Evolutionary conservation across 2,329 filamentous ascomycete genomes (phyloP).

Genomic region (Thelonectria olida): DNA sequence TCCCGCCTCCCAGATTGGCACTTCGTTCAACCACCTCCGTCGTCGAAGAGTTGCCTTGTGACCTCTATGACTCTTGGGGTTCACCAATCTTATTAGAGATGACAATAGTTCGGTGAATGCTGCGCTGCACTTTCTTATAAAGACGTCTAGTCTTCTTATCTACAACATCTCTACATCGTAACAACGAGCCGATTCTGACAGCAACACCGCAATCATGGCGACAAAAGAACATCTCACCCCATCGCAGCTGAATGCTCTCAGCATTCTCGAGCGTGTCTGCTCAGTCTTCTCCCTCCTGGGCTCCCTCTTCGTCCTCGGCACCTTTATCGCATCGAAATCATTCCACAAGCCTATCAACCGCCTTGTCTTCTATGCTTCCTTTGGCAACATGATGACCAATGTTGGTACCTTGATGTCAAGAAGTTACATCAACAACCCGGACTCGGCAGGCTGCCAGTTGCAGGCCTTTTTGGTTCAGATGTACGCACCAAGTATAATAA

Average conservation of each 20-base stretch:
- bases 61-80: neutral
- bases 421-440: constrained; percentile 60
- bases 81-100: constrained; percentile 8
- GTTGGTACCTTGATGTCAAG: constrained; percentile 79
- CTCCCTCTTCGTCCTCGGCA: constrained; percentile 75
- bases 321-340: constrained; percentile 71
- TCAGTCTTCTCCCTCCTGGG: constrained; percentile 78
- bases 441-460: constrained; percentile 70
- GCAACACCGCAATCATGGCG: constrained; percentile 27
- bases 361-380: constrained; percentile 83
- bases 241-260: constrained; percentile 63
- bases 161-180: neutral
- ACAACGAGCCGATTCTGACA: neutral
- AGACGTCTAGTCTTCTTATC: neutral
- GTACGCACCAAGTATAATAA: constrained; percentile 56
- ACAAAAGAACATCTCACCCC: constrained; percentile 20
- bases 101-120: neutral
- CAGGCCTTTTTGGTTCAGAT: constrained; percentile 86
- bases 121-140: neutral
- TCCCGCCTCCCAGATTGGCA: neutral
- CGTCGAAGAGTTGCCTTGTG: neutral
- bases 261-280: constrained; percentile 71
- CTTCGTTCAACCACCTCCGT: neutral
- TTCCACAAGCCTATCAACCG: constrained; percentile 91
- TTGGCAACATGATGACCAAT: constrained; percentile 82